phyloP scores from a whole-genome alignment of 495 filamentous ascomycete genomes.

The Neurospora africana region DNA sequence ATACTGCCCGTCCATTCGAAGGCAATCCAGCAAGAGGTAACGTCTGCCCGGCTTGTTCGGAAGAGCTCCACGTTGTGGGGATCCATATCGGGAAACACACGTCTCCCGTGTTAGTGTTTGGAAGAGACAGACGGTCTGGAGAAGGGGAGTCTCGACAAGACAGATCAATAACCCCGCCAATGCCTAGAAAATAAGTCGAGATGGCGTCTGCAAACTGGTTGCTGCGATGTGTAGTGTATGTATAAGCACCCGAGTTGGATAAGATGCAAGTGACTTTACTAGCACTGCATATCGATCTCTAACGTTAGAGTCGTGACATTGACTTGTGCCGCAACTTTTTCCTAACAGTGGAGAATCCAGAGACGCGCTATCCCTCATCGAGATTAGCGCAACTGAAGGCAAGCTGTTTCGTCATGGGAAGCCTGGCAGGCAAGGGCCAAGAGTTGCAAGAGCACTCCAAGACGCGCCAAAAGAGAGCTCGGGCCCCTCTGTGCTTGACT shows the following conservation, averaged over 20 bases:
- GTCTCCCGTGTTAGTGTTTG: neutral
- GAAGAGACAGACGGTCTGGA: neutral
- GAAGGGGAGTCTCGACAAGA: neutral
- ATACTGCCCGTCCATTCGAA: neutral
- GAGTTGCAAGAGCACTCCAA: neutral
- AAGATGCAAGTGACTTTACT: neutral
- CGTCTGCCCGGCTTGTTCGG: neutral
- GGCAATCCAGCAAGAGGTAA: neutral
- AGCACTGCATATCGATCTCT: neutral
- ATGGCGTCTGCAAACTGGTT: neutral
- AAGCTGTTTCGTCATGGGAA: neutral
- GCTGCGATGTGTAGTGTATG: neutral
- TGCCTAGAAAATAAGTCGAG: neutral
- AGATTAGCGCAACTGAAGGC: neutral
- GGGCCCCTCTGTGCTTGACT: neutral
- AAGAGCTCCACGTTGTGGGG: neutral
- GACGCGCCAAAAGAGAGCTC: too few species aligned
- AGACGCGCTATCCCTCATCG: neutral
- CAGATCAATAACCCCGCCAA: neutral
- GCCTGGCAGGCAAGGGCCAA: neutral
- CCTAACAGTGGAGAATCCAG: neutral
- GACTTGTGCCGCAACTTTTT: neutral
- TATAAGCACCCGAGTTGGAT: neutral
- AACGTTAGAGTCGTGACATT: neutral
- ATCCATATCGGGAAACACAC: neutral